Conservation (phyloP, 805 yeast genomes). For the Saccharomycopsis amapae region DNA sequence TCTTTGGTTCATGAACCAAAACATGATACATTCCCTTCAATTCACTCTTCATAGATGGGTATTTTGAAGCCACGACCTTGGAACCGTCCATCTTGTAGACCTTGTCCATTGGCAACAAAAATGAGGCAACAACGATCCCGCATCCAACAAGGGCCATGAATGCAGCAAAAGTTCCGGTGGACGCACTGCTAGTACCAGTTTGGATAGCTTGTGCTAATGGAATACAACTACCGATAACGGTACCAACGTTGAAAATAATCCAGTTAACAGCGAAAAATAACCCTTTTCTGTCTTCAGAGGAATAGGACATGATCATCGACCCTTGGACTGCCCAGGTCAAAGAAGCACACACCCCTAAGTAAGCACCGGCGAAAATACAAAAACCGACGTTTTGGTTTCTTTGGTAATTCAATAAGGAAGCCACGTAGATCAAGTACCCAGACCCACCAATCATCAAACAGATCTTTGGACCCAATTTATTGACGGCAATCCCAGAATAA, state of each 20-base stretch:
- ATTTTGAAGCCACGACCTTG: slow-evolving; percentile 37
- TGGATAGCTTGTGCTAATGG: slow-evolving; percentile 49
- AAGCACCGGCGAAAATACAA: slow-evolving; percentile 50
- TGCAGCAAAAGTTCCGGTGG: slow-evolving; percentile 47
- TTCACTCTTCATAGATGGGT: slow-evolving; percentile 41
- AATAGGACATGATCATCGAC: slow-evolving; percentile 49
- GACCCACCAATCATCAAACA: slow-evolving; percentile 46
- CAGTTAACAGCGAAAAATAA: slow-evolving; percentile 48
- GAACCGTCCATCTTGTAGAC: slow-evolving; percentile 47
- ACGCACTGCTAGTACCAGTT: slow-evolving; percentile 30
- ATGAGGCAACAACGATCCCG: slow-evolving; percentile 40
- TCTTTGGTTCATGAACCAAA: slow-evolving; percentile 36
- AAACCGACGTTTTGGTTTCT: slow-evolving; percentile 43
- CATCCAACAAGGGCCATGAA: slow-evolving; percentile 44
- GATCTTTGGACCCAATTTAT: slow-evolving; percentile 39
- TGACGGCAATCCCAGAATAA: slow-evolving; percentile 49
- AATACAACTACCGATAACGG: slow-evolving; percentile 50
- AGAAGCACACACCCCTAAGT: slow-evolving; percentile 49
- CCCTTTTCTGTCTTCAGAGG: slow-evolving; percentile 48
- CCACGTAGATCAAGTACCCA: slow-evolving; percentile 49
- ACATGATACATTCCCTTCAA: slow-evolving; percentile 34
- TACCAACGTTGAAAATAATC: slow-evolving; percentile 56
- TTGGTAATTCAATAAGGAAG: slow-evolving; percentile 42
- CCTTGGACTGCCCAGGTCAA: slow-evolving; percentile 56
- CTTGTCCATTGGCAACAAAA: slow-evolving; percentile 41